Evolutionary conservation across 495 filamentous ascomycete genomes (phyloP), one percentile per base, ranked within the genome.

Genomic region (Evansstolkia leycettana): DNA sequence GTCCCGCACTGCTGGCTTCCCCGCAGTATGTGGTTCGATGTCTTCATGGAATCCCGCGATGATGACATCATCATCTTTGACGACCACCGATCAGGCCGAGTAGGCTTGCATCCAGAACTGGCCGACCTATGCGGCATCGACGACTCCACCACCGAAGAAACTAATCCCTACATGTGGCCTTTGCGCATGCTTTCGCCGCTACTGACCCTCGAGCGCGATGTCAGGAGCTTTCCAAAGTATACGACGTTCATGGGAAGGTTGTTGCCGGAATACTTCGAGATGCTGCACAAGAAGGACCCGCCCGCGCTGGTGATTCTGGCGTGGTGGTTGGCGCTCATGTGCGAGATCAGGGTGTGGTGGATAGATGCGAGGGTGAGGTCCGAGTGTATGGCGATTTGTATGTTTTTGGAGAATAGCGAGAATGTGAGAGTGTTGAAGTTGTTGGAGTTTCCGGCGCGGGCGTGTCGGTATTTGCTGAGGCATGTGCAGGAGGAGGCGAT

Each of bases 401-500:
- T 55, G 47, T 60, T 52, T 30, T 38, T 72, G 14, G 55, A 60
- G 33, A 38, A 46, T n/a, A 54, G 37, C 38, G 38, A 34, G 6
- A 40, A 62, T 35, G 39, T 46, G 3, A 27, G 46, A 1, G 38
- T 61, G 29, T 35, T 51, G 26, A 31, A 33, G 10, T 30, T 57
- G 44, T 12, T 57, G 28, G 45, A 51, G 31, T 55, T 51, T 51
- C 62, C 93, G 38, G 87, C 88, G 1, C 73, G 82, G 54, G 67
- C 76, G 11, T 77, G 93, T 38, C 87, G 88, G 17, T 89, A 87
- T 37, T 73, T 87, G 49, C 45, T 93, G 41, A 65, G 49, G 2
- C 81, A 92, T 24, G 92, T 92, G 80, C 82, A 90, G 53, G 50
- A 48, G 35, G 27, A 23, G 38, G n/a, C n/a, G 9, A 36, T 26